Conservation (phyloP, 768 basidiomycete species). For the Trametes maxima region DNA sequence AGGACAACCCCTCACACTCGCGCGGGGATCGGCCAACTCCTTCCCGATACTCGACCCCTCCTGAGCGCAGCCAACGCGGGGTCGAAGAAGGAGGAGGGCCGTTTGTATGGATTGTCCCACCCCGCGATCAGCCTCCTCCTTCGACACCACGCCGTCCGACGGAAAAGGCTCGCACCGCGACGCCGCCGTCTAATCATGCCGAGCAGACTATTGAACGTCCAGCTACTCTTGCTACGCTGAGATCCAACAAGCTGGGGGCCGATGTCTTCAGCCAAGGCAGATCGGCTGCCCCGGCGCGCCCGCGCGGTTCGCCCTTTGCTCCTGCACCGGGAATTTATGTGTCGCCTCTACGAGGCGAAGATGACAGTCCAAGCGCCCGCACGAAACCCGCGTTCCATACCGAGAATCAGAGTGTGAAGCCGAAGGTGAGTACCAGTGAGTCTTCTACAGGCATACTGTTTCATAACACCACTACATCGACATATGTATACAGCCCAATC, state of each 20-base stretch:
- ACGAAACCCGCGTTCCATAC: background rate
- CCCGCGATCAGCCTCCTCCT: background rate
- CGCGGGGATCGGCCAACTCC: background rate
- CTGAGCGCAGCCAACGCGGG: too few relatives aligned
- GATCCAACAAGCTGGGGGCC: too few relatives aligned
- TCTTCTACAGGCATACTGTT: too few relatives aligned
- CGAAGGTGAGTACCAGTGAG: background rate
- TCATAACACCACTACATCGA: too few relatives aligned
- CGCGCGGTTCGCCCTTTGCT: slow-evolving; percentile 18
- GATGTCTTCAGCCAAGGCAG: too few relatives aligned
- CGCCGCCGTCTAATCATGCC: too few relatives aligned
- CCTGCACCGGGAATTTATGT: slow-evolving; percentile 31
- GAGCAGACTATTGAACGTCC: too few relatives aligned
- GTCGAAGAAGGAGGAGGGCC: background rate
- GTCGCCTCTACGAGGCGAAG: slow-evolving; percentile 32
- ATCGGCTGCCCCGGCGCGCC: background rate
- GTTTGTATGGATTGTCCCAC: slow-evolving; percentile 11
- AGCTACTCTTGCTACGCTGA: too few relatives aligned
- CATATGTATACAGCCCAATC: too few relatives aligned
- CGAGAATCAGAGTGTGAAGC: background rate
- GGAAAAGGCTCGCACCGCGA: background rate
- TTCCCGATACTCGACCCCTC: background rate
- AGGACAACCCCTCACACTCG: too few relatives aligned
- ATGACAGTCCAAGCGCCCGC: background rate
- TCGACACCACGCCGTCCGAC: background rate